Percentiles rank a stretch among this genome's conserved stretches.
These are phyloP conservation scores for Fusarium cyanostomum DNA, from an alignment of 2,329 filamentous ascomycete species.

Conservation along the genomic window DNA sequence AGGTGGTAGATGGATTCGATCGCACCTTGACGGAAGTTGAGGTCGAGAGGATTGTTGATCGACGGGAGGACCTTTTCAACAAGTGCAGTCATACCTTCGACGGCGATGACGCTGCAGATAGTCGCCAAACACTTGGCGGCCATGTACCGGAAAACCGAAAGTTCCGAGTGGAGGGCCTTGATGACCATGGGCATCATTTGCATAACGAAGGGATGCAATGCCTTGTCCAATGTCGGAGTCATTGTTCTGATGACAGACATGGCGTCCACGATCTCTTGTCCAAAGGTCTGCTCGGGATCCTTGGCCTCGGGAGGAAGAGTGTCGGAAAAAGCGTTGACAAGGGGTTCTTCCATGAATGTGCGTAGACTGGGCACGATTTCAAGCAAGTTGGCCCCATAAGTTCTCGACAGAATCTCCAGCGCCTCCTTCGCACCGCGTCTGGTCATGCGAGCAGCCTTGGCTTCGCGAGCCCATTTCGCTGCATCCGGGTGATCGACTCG, in stretches of 20 bases:
- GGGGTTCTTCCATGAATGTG: slow-evolving; percentile 81
- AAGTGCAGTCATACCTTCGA: slow-evolving; percentile 94
- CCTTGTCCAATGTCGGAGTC: slow-evolving; percentile 84
- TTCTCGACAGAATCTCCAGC: slow-evolving; percentile 83
- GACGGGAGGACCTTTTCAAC: slow-evolving; percentile 93
- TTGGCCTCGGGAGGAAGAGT: slow-evolving; percentile 77
- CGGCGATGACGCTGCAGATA: slow-evolving; percentile 94
- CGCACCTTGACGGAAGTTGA: slow-evolving; percentile 89
- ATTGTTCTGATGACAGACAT: slow-evolving; percentile 92
- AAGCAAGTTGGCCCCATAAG: slow-evolving; percentile 81
- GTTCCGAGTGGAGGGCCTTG: slow-evolving; percentile 84
- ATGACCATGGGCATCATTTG: slow-evolving; percentile 85
- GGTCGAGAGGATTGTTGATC: slow-evolving; percentile 89
- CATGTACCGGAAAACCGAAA: slow-evolving; percentile 95
- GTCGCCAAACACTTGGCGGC: slow-evolving; percentile 98
- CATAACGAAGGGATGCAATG: slow-evolving; percentile 82
- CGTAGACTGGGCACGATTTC: slow-evolving; percentile 85
- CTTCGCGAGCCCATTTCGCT: slow-evolving; percentile 88
- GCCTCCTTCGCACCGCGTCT: slow-evolving; percentile 94
- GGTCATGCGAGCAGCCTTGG: slow-evolving; percentile 87
- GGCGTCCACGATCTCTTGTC: slow-evolving; percentile 93
- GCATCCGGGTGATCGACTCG: slow-evolving; percentile 91
- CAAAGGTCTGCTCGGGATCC: slow-evolving; percentile 77
- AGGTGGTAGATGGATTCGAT: slow-evolving; percentile 97
- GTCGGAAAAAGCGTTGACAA: slow-evolving; percentile 77